phyloP scores from a whole-genome alignment of 2,329 filamentous ascomycete species.

The Sclerotinia spermophila region DNA sequence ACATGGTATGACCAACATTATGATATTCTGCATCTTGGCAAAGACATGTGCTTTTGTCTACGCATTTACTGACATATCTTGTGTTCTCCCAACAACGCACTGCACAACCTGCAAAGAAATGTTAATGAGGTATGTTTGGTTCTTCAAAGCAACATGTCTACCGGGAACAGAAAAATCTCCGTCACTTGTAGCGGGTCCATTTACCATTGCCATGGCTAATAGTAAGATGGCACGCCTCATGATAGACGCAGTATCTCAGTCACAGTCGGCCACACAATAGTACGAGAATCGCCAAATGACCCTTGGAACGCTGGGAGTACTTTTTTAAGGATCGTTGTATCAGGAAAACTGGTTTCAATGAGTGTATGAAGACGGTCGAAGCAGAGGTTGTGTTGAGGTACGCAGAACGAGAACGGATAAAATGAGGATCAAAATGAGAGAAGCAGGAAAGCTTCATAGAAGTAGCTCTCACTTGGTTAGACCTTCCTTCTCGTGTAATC shows the following conservation, averaged over 20 bases:
- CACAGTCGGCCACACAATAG: background rate
- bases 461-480: background rate
- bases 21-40: slow-evolving; percentile 37
- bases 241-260: background rate
- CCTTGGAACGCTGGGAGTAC: background rate
- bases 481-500: background rate
- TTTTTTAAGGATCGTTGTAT: background rate
- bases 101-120: slow-evolving; percentile 31
- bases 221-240: slow-evolving; percentile 22
- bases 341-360: background rate
- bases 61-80: slow-evolving; percentile 37
- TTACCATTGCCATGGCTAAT: slow-evolving; percentile 20
- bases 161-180: slow-evolving; percentile 23
- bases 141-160: slow-evolving; percentile 7
- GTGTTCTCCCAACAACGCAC: slow-evolving; percentile 39
- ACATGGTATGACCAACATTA: slow-evolving; percentile 29
- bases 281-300: background rate
- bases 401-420: background rate
- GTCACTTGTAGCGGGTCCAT: slow-evolving; percentile 19
- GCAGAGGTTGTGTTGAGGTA: background rate
- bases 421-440: background rate
- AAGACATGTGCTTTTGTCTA: slow-evolving; percentile 32
- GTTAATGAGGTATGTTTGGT: slow-evolving; percentile 3
- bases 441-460: background rate
- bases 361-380: background rate